A percentile compares a stretch with the other conserved stretches of the same genome.
Conservation (phyloP, 83 land plant species). For the Thuja plicata region DNA sequence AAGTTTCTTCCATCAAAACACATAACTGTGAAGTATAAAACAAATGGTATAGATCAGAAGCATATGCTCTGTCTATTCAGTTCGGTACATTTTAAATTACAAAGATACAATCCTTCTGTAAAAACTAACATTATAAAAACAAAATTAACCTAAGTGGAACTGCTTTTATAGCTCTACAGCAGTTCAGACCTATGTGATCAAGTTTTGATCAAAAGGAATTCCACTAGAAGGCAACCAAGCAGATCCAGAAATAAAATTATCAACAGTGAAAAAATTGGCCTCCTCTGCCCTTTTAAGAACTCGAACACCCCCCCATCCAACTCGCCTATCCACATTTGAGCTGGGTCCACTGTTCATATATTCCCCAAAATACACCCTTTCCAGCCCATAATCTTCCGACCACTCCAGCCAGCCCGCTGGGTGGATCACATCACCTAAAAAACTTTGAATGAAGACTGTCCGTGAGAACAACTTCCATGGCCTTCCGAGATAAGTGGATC, state of each 20-base stretch:
- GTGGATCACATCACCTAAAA: background rate
- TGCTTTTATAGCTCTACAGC: no score
- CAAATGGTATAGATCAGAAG: no score
- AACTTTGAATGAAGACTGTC: constrained; percentile 8
- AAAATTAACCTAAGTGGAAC: no score
- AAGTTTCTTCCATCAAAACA: no score
- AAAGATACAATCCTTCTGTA: no score
- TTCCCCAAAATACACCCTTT: constrained; percentile 18
- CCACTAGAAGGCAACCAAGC: background rate
- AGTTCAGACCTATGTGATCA: no score
- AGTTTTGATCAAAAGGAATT: background rate
- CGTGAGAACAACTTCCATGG: constrained; percentile 28
- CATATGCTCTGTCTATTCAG: no score
- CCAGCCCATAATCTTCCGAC: constrained; percentile 11
- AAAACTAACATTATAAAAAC: no score
- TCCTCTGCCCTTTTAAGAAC: background rate
- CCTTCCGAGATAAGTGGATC: constrained; percentile 20
- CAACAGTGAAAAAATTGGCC: background rate
- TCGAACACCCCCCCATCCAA: background rate
- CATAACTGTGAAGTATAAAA: no score
- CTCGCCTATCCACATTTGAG: background rate
- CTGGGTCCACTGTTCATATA: background rate
- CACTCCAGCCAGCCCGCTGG: constrained; percentile 23
- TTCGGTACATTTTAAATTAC: no score
- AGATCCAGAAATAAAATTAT: background rate